phyloP scores from a whole-genome alignment of 2,329 filamentous ascomycete genomes.

The Teratosphaeriaceae sp. region DNA sequence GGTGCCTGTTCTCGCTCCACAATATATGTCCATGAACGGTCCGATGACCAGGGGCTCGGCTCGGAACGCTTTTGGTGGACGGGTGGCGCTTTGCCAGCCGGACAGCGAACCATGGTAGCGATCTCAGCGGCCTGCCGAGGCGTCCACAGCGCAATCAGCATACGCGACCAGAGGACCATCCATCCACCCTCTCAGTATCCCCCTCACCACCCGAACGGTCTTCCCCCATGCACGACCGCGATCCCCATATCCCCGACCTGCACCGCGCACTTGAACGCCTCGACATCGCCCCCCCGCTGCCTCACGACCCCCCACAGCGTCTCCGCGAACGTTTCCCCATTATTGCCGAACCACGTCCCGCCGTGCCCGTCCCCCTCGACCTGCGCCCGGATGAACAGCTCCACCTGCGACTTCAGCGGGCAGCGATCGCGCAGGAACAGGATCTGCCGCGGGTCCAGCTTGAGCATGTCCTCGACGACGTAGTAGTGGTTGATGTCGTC shows the following conservation, averaged over 20 bases:
- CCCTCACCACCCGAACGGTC: no score
- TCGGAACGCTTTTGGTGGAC: no score
- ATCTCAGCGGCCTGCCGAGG: no score
- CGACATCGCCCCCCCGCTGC: constrained; percentile 48
- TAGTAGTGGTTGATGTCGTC: constrained; percentile 59
- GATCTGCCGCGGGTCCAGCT: constrained; percentile 54
- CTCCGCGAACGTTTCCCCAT: constrained; percentile 56
- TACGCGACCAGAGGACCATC: no score
- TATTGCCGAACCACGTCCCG: constrained; percentile 59
- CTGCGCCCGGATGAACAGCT: constrained; percentile 42
- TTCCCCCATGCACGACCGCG: constrained; percentile 11
- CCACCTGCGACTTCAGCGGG: constrained; percentile 51
- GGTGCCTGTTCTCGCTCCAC: no score
- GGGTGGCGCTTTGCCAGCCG: no score
- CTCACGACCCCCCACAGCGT: constrained; percentile 51
- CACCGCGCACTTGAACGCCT: constrained; percentile 57
- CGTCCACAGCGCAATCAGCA: no score
- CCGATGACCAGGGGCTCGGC: no score
- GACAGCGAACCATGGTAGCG: no score
- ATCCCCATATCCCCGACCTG: constrained; percentile 67
- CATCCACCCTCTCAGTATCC: no score
- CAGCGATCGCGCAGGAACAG: constrained; percentile 52
- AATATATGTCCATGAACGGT: no score
- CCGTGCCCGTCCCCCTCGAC: constrained; percentile 34
- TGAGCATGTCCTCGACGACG: constrained; percentile 58